Base-by-base conservation (phyloP, 2,329 filamentous ascomycete species). In the Paracoccidioides lutzii region DNA sequence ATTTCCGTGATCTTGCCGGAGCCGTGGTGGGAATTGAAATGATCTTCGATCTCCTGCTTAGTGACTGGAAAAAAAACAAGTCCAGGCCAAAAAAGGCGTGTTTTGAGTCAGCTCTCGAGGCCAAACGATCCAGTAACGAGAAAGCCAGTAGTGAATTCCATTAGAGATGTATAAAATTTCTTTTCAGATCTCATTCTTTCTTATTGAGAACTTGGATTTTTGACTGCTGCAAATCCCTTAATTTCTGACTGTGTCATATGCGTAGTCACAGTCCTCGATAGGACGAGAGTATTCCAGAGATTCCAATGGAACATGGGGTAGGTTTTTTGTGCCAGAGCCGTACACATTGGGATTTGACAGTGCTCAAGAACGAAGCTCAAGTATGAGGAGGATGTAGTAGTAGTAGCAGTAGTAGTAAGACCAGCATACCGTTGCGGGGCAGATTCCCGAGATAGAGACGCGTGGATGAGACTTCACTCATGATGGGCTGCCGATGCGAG, bases 1-100 rank as follows among this genome's bases (percentile, higher is more conserved):
- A 98, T 91, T 78, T 98, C 93, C 64, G 87, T 93, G 71, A 98
- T 97, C 73, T 95, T 90, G 73, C 93, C 93, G 65, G 90, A 91
- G 70, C 91, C 93, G 83, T 96, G 90, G 46, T 96, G 49, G 68
- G 84, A 89, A 72, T 85, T 85, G 76, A 98, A 98, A 75, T 97
- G 91, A 67, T 84, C 83, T 76, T 97, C 90, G 72, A 98, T 87
- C 72, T 98, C 91, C 74, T 88, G 84, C 79, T 97, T 97, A 75
- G 90, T 96, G 77, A 88, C 90, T 94, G 76, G 71, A 71, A 68
- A 70, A 66, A 70, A 69, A 67, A 22, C 37, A 50, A 66, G 55
- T 53, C 61, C 61, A 64, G 65, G 62, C 66, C 65, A 50, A 50
- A 50, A 55, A 59, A 53, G 55, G 45, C 55, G 65, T 65, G 64